phyloP scores from a whole-genome alignment of 2,329 filamentous ascomycete species.

The Aspergillus puulaauensis region DNA sequence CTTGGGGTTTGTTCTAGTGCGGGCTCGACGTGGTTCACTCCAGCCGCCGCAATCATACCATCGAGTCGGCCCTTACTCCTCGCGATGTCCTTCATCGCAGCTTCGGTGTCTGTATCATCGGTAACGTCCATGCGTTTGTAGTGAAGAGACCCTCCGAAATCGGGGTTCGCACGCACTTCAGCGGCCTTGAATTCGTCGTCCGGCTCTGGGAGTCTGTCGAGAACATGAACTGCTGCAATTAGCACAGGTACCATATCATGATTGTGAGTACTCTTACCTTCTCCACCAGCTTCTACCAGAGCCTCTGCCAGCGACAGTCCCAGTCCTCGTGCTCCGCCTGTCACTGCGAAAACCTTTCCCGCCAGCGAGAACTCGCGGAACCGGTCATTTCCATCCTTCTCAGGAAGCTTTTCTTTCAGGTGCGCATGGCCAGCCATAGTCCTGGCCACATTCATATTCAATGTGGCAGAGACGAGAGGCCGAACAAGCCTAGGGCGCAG shows the following conservation, averaged over 20 bases:
- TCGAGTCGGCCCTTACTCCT: slow-evolving; percentile 36
- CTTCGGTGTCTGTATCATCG: slow-evolving; percentile 36
- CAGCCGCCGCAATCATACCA: slow-evolving; percentile 44
- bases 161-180: slow-evolving; percentile 33
- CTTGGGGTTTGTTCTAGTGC: slow-evolving; percentile 43
- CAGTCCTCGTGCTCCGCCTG: slow-evolving; percentile 45
- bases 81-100: slow-evolving; percentile 35
- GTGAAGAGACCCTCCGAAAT: slow-evolving; percentile 42
- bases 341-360: slow-evolving; percentile 43
- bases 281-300: slow-evolving; percentile 48
- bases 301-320: slow-evolving; percentile 48
- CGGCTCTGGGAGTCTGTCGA: slow-evolving; percentile 46
- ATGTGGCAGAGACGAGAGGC: no score
- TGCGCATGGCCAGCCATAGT: not conserved
- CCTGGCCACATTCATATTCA: not conserved
- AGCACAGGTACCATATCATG: not conserved
- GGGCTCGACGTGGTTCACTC: slow-evolving; percentile 43
- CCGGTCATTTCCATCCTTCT: slow-evolving; percentile 16
- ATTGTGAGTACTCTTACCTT: slow-evolving; percentile 31
- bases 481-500: no score
- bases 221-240: slow-evolving; percentile 43
- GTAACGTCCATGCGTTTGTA: slow-evolving; percentile 51
- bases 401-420: slow-evolving; percentile 4
- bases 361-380: slow-evolving; percentile 45
- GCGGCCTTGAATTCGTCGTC: slow-evolving; percentile 43